These are phyloP conservation scores for Aspergillus novofumigatus DNA, from an alignment of 2,329 filamentous ascomycete genomes.

Conservation along the genomic window DNA sequence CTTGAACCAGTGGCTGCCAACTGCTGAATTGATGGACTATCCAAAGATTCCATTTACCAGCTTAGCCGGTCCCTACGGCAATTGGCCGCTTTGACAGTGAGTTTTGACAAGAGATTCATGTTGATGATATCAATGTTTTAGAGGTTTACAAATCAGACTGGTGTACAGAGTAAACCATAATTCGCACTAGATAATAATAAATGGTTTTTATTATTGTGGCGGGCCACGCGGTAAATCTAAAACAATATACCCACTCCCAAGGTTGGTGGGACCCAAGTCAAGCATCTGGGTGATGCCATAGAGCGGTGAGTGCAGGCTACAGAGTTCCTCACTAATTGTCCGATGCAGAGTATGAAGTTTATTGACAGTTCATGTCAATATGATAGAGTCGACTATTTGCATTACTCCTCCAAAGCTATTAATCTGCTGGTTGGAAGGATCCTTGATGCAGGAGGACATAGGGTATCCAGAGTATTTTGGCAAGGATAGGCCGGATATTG, in stretches of 20 bases:
- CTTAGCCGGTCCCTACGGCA: not conserved
- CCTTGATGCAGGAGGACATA: not conserved
- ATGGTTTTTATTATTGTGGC: not conserved
- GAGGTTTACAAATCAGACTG: not conserved
- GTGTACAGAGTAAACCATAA: not conserved
- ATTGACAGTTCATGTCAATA: not conserved
- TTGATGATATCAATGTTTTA: not conserved
- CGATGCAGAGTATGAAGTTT: not conserved
- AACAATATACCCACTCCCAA: not conserved
- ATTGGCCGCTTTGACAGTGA: not conserved
- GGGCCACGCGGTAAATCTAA: not conserved
- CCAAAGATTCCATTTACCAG: not conserved
- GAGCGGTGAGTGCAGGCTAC: not conserved
- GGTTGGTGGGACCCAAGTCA: not conserved
- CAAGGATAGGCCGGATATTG: not conserved
- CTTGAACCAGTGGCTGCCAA: not conserved
- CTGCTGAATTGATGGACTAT: not conserved
- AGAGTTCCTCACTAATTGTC: not conserved
- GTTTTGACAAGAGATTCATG: not conserved
- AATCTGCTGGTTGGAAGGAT: not conserved
- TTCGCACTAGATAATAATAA: not conserved
- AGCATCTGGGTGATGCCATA: not conserved
- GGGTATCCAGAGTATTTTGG: not conserved
- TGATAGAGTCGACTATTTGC: not conserved
- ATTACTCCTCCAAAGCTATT: not conserved